phyloP scores from a whole-genome alignment of 2,329 filamentous ascomycete genomes.

The Myrmaecium sp. region DNA sequence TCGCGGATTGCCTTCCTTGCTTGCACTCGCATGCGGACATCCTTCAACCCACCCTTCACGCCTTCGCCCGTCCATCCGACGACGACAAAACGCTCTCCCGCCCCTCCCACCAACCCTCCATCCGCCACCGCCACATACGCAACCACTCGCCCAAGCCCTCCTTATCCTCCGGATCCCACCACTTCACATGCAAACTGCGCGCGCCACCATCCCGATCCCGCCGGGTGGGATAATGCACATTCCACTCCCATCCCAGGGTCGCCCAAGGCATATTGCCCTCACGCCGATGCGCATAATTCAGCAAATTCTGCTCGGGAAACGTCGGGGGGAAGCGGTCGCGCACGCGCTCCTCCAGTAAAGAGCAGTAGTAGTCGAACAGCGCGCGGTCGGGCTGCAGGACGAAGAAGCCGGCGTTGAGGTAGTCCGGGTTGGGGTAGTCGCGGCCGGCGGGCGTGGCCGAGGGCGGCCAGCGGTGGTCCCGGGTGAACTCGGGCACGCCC shows the following conservation, averaged over 20 bases:
- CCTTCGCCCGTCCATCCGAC: no score
- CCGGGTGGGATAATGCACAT: constrained; percentile 22
- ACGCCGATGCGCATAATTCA: constrained; percentile 23
- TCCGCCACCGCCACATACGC: constrained; percentile 1
- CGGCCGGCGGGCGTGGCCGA: constrained; percentile 4
- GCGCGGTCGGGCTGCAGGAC: constrained; percentile 16
- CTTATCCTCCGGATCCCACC: constrained; percentile 14
- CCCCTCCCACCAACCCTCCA: constrained; percentile 1
- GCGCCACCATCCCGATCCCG: constrained; percentile 19
- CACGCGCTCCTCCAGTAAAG: constrained; percentile 13
- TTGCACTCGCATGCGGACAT: no score
- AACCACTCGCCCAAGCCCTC: constrained; percentile 1
- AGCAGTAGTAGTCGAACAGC: constrained; percentile 21
- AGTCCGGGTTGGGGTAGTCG: constrained; percentile 10
- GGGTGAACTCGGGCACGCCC: constrained; percentile 14
- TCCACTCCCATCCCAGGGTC: constrained; percentile 21
- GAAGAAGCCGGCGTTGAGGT: constrained; percentile 23
- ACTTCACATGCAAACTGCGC: constrained; percentile 23
- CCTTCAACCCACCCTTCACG: no score
- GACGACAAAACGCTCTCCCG: no score
- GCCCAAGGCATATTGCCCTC: constrained; percentile 26
- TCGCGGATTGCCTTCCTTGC: no score
- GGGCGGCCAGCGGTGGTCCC: constrained; percentile 16
- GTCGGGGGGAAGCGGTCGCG: constrained; percentile 16
- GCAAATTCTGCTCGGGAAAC: constrained; percentile 21